Evolutionary conservation across 805 yeast species (phyloP).

Genomic region (Candida krabiensis): DNA sequence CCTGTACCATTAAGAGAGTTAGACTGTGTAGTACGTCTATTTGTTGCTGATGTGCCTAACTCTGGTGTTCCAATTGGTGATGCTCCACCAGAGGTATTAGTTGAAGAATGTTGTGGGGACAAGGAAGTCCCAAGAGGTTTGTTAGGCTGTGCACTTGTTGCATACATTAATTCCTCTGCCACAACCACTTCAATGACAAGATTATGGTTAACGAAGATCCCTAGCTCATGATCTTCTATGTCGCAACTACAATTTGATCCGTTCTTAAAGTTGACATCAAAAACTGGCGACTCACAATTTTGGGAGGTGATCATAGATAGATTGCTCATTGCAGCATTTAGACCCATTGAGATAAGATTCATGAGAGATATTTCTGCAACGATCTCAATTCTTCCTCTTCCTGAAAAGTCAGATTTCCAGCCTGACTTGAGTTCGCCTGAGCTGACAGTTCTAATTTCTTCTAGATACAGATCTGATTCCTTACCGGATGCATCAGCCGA

Average conservation of each 20-base stretch:
- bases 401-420: slow-evolving; percentile 91
- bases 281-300: slow-evolving; percentile 33
- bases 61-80: slow-evolving; percentile 18
- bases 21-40: slow-evolving; percentile 12
- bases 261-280: slow-evolving; percentile 23
- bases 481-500: slow-evolving; percentile 15
- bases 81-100: neutral
- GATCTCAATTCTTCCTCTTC: slow-evolving; percentile 75
- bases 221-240: slow-evolving; percentile 76
- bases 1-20: slow-evolving; percentile 29
- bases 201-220: slow-evolving; percentile 73
- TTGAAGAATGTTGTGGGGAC: slow-evolving; percentile 7
- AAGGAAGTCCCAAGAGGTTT: slow-evolving; percentile 16
- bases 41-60: slow-evolving; percentile 5
- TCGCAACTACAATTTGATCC: slow-evolving; percentile 70
- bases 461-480: slow-evolving; percentile 46
- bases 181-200: slow-evolving; percentile 87
- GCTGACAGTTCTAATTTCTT: slow-evolving; percentile 71
- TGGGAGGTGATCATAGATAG: slow-evolving; percentile 31
- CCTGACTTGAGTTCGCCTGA: slow-evolving; percentile 85
- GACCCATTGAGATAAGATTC: slow-evolving; percentile 54
- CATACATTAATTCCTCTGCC: slow-evolving; percentile 78
- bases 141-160: slow-evolving; percentile 20
- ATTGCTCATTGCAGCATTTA: slow-evolving; percentile 29
- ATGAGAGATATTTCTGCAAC: slow-evolving; percentile 68